Evolutionary conservation across 192 early-diverging fungal genomes (phyloP).

Genomic region (Jimgerdemannia lactiflua): DNA sequence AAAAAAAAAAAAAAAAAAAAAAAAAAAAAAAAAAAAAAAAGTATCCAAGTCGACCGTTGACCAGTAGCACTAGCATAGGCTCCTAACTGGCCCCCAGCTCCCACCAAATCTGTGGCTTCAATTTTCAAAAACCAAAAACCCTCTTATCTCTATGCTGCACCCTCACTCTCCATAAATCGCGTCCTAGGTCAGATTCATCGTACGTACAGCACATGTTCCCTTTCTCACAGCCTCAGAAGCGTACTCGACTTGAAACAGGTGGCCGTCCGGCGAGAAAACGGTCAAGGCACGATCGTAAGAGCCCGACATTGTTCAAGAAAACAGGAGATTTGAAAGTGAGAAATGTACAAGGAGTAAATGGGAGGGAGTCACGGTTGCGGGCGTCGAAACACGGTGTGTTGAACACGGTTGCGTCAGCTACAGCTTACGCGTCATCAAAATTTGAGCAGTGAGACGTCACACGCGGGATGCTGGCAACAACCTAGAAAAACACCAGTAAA

Average conservation of each 20-base stretch:
- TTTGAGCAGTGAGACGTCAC: background rate
- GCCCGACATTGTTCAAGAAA: slow-evolving; percentile 32
- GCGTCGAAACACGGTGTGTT: background rate
- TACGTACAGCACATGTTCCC: slow-evolving; percentile 94
- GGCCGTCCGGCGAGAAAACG: slow-evolving; percentile 98
- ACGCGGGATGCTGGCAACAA: too few species aligned
- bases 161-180: background rate
- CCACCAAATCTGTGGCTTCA: background rate
- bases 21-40: too few species aligned
- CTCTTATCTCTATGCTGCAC: background rate
- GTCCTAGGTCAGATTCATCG: background rate
- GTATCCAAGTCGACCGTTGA: too few species aligned
- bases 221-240: slow-evolving; percentile 96
- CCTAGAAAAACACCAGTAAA: too few species aligned
- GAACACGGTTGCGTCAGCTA: background rate
- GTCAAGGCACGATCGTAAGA: slow-evolving; percentile 83
- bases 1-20: too few species aligned
- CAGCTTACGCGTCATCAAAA: background rate
- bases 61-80: too few species aligned
- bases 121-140: background rate
- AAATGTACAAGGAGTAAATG: background rate
- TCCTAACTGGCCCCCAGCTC: background rate
- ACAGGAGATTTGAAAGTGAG: background rate
- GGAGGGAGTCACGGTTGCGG: background rate
- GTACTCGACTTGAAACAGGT: slow-evolving; percentile 99